Evolutionary conservation across 352 stramenopile species (phyloP), one percentile per base, ranked within the genome.

Genomic region (Pythium guiyangense): DNA sequence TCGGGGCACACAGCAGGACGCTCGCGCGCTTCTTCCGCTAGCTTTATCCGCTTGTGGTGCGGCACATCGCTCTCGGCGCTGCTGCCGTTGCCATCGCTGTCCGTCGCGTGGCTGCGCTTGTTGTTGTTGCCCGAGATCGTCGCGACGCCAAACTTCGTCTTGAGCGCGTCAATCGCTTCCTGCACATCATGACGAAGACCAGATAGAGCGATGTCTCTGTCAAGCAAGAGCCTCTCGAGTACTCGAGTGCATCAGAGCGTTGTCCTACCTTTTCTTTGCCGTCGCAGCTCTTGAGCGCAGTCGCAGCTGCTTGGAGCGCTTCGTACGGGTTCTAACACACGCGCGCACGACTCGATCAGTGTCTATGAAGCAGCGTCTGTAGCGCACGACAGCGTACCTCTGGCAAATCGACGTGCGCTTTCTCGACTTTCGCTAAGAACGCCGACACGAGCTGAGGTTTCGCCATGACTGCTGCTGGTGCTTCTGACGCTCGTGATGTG

Each of bases 11-110:
- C 49, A 1, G 77, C 79, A 17, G 77, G 80, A 37, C 67, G 48
- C 22, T 75, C 65, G 14, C 72, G 72, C 35, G 69, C 64, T 66
- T 89, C 76, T 57, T 88, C 69, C 0, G 79, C 64, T n/a, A 92
- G 31, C 17, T 67, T 66, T 8, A 78, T 62, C 1, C 77, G 83
- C 54, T 87, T 88, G 67, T 87, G 77, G 1, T 65, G 69, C 18
- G 77, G 58, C 63, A 84, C 70, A 4, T 72, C 58, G 59, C 37
- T 70, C 64, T 52, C 72, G 43, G 4, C 54, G 50, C 10, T 25
- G 20, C 6, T 66, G 11, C 31, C 35, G 29, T 67, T 17, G 3
- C 44, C 37, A 45, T 55, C 48, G n/a, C 57, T 49, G 25, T 52
- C 58, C n/a, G 64, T 60, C 25, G 58, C 25, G 4, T 62, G 27